A percentile compares a stretch with the other conserved stretches of the same genome.
phyloP scores from a whole-genome alignment of 108 stramenopile species.

The Cylindrotheca fusiformis region DNA sequence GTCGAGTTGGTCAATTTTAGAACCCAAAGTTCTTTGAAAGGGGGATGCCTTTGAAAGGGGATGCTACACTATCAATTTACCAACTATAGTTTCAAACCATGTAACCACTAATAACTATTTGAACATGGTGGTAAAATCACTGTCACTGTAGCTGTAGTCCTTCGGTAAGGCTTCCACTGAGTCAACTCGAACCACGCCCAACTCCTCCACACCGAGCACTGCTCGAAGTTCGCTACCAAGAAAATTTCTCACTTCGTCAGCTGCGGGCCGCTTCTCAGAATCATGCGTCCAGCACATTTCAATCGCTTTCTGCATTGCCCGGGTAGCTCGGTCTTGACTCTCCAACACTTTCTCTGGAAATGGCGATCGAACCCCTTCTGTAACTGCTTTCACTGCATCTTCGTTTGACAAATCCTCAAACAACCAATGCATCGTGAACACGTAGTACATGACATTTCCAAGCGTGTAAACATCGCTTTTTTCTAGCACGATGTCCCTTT shows the following conservation, averaged over 20 bases:
- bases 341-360: background rate
- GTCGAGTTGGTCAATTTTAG: too few relatives aligned
- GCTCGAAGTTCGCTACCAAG: background rate
- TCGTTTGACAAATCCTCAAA: constrained; percentile 3
- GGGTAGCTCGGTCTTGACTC: background rate
- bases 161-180: background rate
- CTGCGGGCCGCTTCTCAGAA: constrained; percentile 48
- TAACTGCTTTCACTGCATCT: background rate
- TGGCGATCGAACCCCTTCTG: background rate
- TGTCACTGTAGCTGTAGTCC: background rate
- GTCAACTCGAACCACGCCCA: background rate
- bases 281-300: constrained; percentile 54
- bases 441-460: constrained; percentile 52
- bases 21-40: too few relatives aligned
- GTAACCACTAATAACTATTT: too few relatives aligned
- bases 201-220: background rate
- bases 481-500: constrained; percentile 13
- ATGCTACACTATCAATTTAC: too few relatives aligned
- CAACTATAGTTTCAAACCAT: too few relatives aligned
- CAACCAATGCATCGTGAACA: constrained; percentile 33
- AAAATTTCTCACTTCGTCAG: constrained; percentile 30
- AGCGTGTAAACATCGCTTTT: constrained; percentile 53
- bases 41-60: too few relatives aligned
- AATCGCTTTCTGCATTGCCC: background rate
- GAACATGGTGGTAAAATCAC: background rate